These are phyloP conservation scores for Penicillium sp. DNA, from an alignment of 2,329 filamentous ascomycete genomes.

Conservation along the genomic window DNA sequence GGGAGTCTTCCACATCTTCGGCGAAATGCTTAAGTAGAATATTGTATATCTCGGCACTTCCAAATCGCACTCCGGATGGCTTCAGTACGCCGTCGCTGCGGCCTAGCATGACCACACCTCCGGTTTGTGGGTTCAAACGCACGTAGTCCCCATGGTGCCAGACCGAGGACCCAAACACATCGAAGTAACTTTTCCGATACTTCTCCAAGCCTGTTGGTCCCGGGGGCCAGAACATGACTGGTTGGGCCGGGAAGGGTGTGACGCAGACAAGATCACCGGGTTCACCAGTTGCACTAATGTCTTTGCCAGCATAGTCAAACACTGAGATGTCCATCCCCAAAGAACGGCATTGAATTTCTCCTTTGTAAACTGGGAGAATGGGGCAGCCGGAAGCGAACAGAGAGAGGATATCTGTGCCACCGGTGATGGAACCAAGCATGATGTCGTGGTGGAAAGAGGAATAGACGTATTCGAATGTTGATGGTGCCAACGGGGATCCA, in stretches of 20 bases:
- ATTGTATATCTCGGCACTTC: constrained; percentile 94
- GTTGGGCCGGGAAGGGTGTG: constrained; percentile 84
- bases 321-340: constrained; percentile 72
- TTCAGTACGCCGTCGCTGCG: constrained; percentile 91
- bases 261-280: constrained; percentile 87
- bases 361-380: constrained; percentile 66
- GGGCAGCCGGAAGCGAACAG: constrained; percentile 85
- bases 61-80: constrained; percentile 86
- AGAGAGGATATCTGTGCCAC: constrained; percentile 94
- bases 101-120: constrained; percentile 85
- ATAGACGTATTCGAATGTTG: constrained; percentile 90
- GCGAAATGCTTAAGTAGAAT: constrained; percentile 82
- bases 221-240: constrained; percentile 75
- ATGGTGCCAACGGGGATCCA: constrained; percentile 85
- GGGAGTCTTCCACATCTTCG: constrained; percentile 73
- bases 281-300: constrained; percentile 60
- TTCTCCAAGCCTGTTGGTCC: constrained; percentile 68
- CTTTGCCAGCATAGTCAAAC: constrained; percentile 56
- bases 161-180: constrained; percentile 63
- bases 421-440: constrained; percentile 89
- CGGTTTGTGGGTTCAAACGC: constrained; percentile 64
- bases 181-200: constrained; percentile 84
- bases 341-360: constrained; percentile 74
- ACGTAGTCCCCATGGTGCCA: constrained; percentile 98
- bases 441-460: constrained; percentile 73